A percentile compares a stretch with the other conserved stretches of the same genome.
Evolutionary conservation across 2,329 filamentous ascomycete genomes (phyloP).

Genomic region (Chrysoporthe puriensis): DNA sequence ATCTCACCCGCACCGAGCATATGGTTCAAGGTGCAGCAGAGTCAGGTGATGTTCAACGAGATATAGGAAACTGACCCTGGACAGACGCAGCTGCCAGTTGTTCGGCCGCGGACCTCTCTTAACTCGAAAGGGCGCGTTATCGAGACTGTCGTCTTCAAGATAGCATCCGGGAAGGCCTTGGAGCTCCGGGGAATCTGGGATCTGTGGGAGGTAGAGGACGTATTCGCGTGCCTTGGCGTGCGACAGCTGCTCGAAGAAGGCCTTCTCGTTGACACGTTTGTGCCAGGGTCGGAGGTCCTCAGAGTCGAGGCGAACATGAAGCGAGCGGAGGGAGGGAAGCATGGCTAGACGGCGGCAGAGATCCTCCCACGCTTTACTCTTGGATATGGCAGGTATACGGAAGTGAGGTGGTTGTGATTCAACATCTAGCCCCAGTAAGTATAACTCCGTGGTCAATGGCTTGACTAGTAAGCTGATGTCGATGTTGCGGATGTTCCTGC

Average conservation of each 20-base stretch:
- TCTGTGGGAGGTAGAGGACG: conserved; percentile 33
- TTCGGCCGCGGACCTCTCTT: conserved; percentile 33
- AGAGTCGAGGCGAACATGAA: conserved; percentile 37
- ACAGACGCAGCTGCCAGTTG: conserved; percentile 35
- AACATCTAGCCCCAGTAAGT: conserved; percentile 30
- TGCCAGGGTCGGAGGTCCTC: conserved; percentile 38
- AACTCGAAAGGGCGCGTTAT: conserved; percentile 30
- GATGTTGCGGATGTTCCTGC: conserved; percentile 30
- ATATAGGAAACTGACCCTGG: conserved; percentile 23
- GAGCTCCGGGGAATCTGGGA: conserved; percentile 25
- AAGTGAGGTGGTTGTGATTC: conserved; percentile 26
- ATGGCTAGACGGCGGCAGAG: conserved; percentile 32
- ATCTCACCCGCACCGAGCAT: no score
- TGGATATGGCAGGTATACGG: conserved; percentile 26
- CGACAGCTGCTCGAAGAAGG: conserved; percentile 34
- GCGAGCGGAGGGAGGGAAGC: conserved; percentile 31
- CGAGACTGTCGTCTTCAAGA: conserved; percentile 27
- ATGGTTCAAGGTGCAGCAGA: not conserved
- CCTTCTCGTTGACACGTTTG: conserved; percentile 36
- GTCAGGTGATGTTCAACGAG: conserved; percentile 2
- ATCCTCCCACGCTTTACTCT: conserved; percentile 36
- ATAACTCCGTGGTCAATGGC: conserved; percentile 36
- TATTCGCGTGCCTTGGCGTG: conserved; percentile 30
- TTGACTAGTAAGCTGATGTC: conserved; percentile 35
- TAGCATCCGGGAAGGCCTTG: conserved; percentile 30